A percentile compares a stretch with the other conserved stretches of the same genome.
These are phyloP conservation scores for Nicotiana tomentosiformis DNA, from an alignment of 257 asterid species.

Conservation along the genomic window DNA sequence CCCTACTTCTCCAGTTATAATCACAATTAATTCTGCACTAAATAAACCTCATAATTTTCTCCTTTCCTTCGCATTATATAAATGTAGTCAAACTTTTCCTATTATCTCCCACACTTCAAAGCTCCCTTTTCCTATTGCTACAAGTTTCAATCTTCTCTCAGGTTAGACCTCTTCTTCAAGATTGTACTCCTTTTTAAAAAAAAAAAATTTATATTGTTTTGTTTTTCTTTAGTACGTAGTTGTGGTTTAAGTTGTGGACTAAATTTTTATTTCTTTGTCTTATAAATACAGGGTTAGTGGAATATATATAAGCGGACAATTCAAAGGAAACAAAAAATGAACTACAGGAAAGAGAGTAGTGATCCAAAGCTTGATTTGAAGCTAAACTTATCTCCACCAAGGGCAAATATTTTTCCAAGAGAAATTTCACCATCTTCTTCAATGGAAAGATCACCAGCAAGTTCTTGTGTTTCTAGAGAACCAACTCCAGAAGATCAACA, in stretches of 20 bases:
- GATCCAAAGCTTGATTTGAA: conserved; percentile 12
- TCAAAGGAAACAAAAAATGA: conserved; percentile 3
- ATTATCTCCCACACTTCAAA: not conserved
- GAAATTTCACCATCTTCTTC: conserved; percentile 1
- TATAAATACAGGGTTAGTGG: not conserved
- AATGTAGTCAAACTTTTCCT: not conserved
- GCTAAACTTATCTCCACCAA: conserved; percentile 17
- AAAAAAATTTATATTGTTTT: not conserved
- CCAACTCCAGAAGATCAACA: not conserved
- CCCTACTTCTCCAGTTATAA: not conserved
- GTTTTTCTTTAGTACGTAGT: not conserved
- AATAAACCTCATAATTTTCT: not conserved
- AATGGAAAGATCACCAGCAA: conserved; percentile 7
- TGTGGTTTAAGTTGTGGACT: not conserved
- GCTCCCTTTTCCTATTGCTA: not conserved
- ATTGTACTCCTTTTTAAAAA: not conserved
- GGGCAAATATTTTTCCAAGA: not conserved
- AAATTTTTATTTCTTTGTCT: not conserved
- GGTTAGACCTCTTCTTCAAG: not conserved
- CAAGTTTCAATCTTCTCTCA: not conserved
- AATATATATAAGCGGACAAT: not conserved
- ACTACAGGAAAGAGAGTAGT: conserved; percentile 1
- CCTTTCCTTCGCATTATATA: not conserved
- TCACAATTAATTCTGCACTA: not conserved
- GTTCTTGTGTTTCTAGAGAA: conserved; percentile 14